Evolutionary conservation across 2,329 filamentous ascomycete genomes (phyloP), one percentile per base, ranked within the genome.

Genomic region (Paraphaeosphaeria minitans): DNA sequence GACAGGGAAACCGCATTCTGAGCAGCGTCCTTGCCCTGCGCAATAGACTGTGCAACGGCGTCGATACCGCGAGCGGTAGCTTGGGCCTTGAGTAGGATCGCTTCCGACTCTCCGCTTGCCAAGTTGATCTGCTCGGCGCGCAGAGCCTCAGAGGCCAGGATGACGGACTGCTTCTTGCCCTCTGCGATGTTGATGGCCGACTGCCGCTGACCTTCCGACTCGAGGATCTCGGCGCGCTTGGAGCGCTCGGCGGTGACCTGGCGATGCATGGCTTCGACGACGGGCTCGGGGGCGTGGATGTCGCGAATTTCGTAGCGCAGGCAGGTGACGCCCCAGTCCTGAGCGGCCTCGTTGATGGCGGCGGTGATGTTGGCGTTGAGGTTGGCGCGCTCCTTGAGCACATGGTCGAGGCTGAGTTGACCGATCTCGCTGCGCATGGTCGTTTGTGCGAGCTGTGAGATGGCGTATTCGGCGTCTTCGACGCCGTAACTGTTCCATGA

Each of bases 401-500:
- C 95, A 79, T 99, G 94, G 79, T 99, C 95, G 69, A 99, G 90
- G 0, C 92, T 91, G 60, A 99, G 85, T 78, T 98, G 95, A 65
- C 95, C 95, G 71, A 99, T 99, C 79, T 99, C 95, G 72, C 91
- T 96, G 71, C 95, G 92, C 95, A 99, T 99, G 0, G 95, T 98
- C 12, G 95, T 99, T 81, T 99, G 95, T 16, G 95, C 95, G 48
- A 99, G 89, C 76, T 99, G 95, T 9, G 92, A 95, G 76, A 99
- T 98, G 78, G 95, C 95, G 78, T 99, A 99, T 77, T 99, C 95
- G 62, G 95, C 94, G 75, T 99, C 95, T 80, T 99, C 95, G 33
- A 99, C 95, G 39, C 95, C 95, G 76, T 99, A 99, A 79, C 93
- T 97, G 64, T 2, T 2, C 13, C 1, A 0, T 6, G 47, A 27